Conservation (phyloP, 2,329 filamentous ascomycete species). For the Aspergillus sp. region DNA sequence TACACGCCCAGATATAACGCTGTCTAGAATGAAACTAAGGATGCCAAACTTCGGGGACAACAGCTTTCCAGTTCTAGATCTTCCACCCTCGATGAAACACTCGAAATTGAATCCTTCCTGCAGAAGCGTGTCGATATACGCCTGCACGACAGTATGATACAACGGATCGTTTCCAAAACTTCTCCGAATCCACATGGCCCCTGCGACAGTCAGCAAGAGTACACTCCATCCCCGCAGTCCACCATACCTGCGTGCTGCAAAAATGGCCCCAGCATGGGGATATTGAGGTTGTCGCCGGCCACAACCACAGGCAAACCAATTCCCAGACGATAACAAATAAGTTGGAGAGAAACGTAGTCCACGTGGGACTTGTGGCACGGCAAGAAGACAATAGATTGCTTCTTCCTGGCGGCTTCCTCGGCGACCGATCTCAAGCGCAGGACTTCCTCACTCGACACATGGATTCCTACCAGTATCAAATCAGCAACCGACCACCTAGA, state of each 20-base stretch:
- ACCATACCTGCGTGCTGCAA: constrained; percentile 77
- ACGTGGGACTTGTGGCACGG: constrained; percentile 94
- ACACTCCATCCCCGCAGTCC: neutral
- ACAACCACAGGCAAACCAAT: constrained; percentile 88
- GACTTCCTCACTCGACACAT: constrained; percentile 93
- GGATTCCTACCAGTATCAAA: constrained; percentile 62
- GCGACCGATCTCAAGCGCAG: constrained; percentile 78
- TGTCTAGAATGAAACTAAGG: constrained; percentile 85
- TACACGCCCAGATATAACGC: constrained; percentile 81
- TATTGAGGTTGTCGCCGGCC: constrained; percentile 93
- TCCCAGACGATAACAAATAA: constrained; percentile 93
- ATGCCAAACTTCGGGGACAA: constrained; percentile 95
- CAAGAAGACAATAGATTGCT: constrained; percentile 93
- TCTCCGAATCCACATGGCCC: constrained; percentile 92
- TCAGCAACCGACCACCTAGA: neutral
- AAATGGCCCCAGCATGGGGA: constrained; percentile 85
- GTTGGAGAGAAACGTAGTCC: constrained; percentile 90
- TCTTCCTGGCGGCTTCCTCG: constrained; percentile 76
- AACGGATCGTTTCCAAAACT: constrained; percentile 90
- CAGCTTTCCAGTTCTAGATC: constrained; percentile 90
- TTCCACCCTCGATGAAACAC: constrained; percentile 94
- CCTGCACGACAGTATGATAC: constrained; percentile 89
- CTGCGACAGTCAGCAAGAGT: constrained; percentile 32
- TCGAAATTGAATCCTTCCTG: constrained; percentile 93
- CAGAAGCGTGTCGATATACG: constrained; percentile 89